Conservation (phyloP, 2,329 filamentous ascomycete species). For the Sphaerulina vaccinii region DNA sequence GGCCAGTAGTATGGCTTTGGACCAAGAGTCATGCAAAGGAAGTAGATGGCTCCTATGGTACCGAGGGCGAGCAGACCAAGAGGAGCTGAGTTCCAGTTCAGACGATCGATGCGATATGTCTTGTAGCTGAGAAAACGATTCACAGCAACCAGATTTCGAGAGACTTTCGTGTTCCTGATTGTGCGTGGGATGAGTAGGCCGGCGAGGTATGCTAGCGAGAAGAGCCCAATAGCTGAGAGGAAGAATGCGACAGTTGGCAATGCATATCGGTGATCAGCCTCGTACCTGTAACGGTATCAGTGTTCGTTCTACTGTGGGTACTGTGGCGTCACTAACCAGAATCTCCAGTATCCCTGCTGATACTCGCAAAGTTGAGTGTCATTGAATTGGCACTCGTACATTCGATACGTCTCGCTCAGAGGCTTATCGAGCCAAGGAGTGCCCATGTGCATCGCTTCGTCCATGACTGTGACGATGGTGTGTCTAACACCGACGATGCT, state of each 20-base stretch:
- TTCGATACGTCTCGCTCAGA: neutral
- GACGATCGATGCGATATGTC: conserved; percentile 35
- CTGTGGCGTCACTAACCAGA: no score
- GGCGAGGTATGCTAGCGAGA: conserved; percentile 43
- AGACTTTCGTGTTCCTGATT: neutral
- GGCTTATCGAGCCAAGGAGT: neutral
- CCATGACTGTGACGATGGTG: no score
- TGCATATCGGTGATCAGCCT: conserved; percentile 55
- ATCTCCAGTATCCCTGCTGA: conserved; percentile 48
- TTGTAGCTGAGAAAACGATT: conserved; percentile 46
- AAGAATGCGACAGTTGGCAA: conserved; percentile 56
- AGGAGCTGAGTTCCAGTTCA: conserved; percentile 47
- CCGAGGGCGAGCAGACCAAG: conserved; percentile 47
- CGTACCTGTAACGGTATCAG: no score
- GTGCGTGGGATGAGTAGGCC: conserved; percentile 3
- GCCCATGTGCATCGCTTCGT: no score
- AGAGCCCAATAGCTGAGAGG: conserved; percentile 49
- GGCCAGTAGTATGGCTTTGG: conserved; percentile 58
- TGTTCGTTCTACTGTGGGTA: no score
- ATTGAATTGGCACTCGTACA: neutral
- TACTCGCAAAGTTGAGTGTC: conserved; percentile 40
- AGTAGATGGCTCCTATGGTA: conserved; percentile 46
- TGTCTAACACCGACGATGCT: no score
- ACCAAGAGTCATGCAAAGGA: conserved; percentile 41
- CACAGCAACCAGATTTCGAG: conserved; percentile 37